Conservation (phyloP, 2,329 filamentous ascomycete species). For the Aspergillus sp. region DNA sequence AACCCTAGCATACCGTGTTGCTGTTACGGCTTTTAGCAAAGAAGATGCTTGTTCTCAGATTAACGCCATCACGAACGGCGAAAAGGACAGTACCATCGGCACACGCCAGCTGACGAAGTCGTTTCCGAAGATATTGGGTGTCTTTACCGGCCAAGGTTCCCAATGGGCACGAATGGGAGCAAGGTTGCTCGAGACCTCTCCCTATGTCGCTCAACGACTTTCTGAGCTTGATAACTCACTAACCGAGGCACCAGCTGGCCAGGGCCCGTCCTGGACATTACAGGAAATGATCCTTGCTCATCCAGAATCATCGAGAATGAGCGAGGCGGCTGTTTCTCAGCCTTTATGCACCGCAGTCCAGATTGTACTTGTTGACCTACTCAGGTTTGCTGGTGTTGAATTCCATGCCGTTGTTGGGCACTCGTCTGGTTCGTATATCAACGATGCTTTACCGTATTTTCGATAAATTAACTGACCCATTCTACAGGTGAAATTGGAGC, state of each 20-base stretch:
- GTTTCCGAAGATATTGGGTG: slow-evolving; percentile 7
- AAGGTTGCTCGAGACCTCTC: slow-evolving; percentile 7
- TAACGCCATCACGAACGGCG: background rate
- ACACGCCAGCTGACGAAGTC: background rate
- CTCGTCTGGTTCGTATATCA: slow-evolving; percentile 8
- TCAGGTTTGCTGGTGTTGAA: slow-evolving; percentile 7
- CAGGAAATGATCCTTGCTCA: slow-evolving; percentile 2
- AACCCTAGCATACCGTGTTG: background rate
- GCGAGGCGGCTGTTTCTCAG: slow-evolving; percentile 7
- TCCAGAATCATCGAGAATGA: slow-evolving; percentile 1
- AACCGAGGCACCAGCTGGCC: background rate
- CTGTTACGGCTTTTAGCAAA: background rate
- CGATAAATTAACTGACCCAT: background rate
- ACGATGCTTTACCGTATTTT: background rate
- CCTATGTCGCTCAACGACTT: slow-evolving; percentile 5
- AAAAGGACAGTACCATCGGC: background rate
- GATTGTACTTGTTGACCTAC: slow-evolving; percentile 7
- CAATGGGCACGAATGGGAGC: slow-evolving; percentile 17
- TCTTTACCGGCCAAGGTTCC: slow-evolving; percentile 20
- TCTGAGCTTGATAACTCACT: slow-evolving; percentile 9
- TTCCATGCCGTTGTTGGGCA: slow-evolving; percentile 13
- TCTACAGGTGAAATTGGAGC: slow-evolving; percentile 10
- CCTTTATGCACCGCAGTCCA: slow-evolving; percentile 14
- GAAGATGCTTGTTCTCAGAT: background rate
- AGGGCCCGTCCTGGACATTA: slow-evolving; percentile 9